Evolutionary conservation across 352 stramenopile species (phyloP).

Genomic region (Pseudoperonospora humuli): DNA sequence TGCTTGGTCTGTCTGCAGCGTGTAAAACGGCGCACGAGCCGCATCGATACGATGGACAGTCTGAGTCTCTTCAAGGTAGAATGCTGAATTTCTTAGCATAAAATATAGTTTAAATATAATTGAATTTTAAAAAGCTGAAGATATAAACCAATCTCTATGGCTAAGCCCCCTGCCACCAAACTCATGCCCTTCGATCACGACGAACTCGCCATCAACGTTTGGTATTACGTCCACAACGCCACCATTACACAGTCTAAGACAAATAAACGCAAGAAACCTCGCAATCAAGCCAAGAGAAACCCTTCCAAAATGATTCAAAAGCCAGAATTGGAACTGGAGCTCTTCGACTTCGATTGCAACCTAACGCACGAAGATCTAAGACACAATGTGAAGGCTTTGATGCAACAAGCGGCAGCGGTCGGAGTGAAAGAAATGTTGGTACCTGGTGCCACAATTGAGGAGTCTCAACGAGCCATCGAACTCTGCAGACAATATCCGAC

Average conservation of each 20-base stretch:
- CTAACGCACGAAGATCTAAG: constrained; percentile 63
- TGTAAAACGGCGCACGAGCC: no score
- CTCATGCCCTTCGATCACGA: no score
- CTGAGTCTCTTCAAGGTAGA: no score
- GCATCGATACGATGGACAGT: no score
- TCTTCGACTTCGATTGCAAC: constrained; percentile 84
- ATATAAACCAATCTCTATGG: no score
- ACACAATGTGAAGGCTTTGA: constrained; percentile 28
- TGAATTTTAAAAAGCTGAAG: no score
- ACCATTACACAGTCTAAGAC: neutral
- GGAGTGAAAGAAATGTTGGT: constrained; percentile 71
- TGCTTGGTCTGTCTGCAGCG: no score
- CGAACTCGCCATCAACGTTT: constrained; percentile 20
- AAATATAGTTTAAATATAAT: no score
- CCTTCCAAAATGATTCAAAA: constrained; percentile 5
- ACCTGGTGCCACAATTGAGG: constrained; percentile 57
- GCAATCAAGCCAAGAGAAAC: constrained; percentile 3
- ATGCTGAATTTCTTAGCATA: no score
- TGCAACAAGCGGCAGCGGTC: constrained; percentile 27
- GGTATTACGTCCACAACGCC: constrained; percentile 23
- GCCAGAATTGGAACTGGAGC: constrained; percentile 7
- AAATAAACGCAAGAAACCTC: no score
- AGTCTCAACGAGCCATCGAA: constrained; percentile 47
- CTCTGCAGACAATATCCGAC: constrained; percentile 43
- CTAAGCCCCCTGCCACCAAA: no score